phyloP scores from a whole-genome alignment of 345 rosid genomes.

The Iberis pinnata region DNA sequence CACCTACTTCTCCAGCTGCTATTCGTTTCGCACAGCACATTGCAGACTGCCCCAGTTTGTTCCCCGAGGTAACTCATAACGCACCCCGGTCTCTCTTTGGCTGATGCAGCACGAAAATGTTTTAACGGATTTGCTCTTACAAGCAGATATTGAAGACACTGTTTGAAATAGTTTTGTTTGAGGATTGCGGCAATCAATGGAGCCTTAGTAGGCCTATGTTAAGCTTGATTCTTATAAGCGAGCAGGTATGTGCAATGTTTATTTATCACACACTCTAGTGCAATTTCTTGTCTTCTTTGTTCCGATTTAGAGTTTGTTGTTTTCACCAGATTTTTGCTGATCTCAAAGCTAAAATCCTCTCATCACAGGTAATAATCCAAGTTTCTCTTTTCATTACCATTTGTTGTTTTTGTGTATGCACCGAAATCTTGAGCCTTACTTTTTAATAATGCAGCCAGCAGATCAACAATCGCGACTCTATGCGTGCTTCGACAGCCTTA shows the following conservation, averaged over 20 bases:
- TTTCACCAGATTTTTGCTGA: constrained; percentile 71
- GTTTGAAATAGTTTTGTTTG: constrained; percentile 87
- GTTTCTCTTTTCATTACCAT: background rate
- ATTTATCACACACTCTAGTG: background rate
- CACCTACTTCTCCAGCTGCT: constrained; percentile 67
- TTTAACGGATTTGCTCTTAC: constrained; percentile 13
- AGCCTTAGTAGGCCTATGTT: constrained; percentile 98
- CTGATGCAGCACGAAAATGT: background rate
- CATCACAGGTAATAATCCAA: constrained; percentile 61
- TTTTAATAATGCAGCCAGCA: constrained; percentile 50
- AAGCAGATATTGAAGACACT: constrained; percentile 83
- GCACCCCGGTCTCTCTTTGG: background rate
- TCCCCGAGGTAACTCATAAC: constrained; percentile 67
- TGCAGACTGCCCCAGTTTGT: constrained; percentile 88
- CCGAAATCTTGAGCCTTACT: background rate
- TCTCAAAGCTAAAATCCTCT: constrained; percentile 80
- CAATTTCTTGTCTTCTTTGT: constrained; percentile 1
- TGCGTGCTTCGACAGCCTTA: constrained; percentile 78
- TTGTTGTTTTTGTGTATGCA: background rate
- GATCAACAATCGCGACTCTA: constrained; percentile 88
- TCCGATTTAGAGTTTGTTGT: background rate
- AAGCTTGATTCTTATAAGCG: constrained; percentile 82
- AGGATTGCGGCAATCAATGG: constrained; percentile 97
- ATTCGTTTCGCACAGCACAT: constrained; percentile 73
- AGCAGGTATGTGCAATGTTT: constrained; percentile 48